Conservation (phyloP, 1,284 basidiomycete genomes). For the Singerocomus inundabilis region DNA sequence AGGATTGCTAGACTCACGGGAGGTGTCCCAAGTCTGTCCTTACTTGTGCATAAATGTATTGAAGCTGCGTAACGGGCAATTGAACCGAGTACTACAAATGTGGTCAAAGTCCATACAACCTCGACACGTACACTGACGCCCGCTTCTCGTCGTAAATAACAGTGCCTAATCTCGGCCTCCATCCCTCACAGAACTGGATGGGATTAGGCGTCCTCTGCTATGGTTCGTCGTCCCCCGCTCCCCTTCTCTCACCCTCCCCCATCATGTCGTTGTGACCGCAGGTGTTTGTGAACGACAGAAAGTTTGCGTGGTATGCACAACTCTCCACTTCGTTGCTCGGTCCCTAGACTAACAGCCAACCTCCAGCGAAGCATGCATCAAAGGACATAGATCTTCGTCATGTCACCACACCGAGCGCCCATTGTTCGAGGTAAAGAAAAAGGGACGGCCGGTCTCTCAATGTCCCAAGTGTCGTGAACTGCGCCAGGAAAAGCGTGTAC, state of each 20-base stretch:
- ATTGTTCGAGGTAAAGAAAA: slow-evolving; percentile 85
- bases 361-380: slow-evolving; percentile 80
- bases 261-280: slow-evolving; percentile 23
- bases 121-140: neutral
- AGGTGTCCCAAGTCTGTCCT: neutral
- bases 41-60: no score
- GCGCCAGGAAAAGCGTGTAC: slow-evolving; percentile 68
- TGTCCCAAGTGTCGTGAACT: slow-evolving; percentile 77
- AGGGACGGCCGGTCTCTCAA: slow-evolving; percentile 81
- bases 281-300: slow-evolving; percentile 79
- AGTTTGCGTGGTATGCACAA: slow-evolving; percentile 70
- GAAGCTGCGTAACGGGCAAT: no score
- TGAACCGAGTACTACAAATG: no score
- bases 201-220: slow-evolving; percentile 6
- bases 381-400: slow-evolving; percentile 82
- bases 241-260: neutral
- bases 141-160: slow-evolving; percentile 7
- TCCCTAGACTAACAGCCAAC: slow-evolving; percentile 4
- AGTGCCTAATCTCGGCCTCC: neutral
- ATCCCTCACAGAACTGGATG: slow-evolving; percentile 14
- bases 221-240: slow-evolving; percentile 20
- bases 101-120: neutral
- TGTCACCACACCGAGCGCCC: slow-evolving; percentile 81
- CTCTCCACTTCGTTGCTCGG: neutral
- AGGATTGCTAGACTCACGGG: no score